Evolutionary conservation across 345 rosid genomes (phyloP).

Genomic region (Salix arbutifolia): DNA sequence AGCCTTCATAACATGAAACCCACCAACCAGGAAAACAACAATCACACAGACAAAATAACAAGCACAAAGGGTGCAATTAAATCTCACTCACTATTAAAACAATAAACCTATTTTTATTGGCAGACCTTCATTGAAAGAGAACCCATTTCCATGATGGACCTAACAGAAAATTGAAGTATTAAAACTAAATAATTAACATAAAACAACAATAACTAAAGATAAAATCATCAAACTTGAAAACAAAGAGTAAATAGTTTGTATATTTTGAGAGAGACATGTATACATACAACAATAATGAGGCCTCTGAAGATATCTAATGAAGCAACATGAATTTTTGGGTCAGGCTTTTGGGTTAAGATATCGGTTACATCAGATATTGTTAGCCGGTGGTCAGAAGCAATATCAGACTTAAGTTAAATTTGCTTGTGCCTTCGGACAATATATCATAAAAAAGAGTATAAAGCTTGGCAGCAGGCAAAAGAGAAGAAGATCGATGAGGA

Average conservation of each 20-base stretch:
- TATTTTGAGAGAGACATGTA: not conserved
- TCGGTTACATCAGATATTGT: conserved; percentile 25
- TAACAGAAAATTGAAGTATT: too few species aligned
- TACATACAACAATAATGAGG: conserved; percentile 68
- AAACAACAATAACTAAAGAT: not conserved
- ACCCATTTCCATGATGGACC: not conserved
- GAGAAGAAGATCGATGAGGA: too few species aligned
- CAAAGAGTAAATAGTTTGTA: not conserved
- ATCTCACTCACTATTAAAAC: too few species aligned
- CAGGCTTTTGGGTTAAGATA: conserved; percentile 19
- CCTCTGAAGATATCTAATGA: conserved; percentile 90
- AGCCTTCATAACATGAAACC: too few species aligned
- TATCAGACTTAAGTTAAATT: too few species aligned
- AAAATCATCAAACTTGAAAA: not conserved
- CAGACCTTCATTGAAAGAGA: too few species aligned
- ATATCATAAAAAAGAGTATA: too few species aligned
- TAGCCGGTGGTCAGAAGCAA: conserved; percentile 31
- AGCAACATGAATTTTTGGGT: conserved; percentile 43
- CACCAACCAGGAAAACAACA: too few species aligned
- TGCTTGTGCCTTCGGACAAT: too few species aligned
- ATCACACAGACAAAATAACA: too few species aligned
- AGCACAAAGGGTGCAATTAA: too few species aligned
- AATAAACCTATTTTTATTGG: not conserved
- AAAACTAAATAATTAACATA: not conserved
- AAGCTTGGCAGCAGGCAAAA: too few species aligned